Evolutionary conservation across 1,284 basidiomycete genomes (phyloP), one percentile per base, ranked within the genome.

Genomic region (Sanghuangporus baumii): DNA sequence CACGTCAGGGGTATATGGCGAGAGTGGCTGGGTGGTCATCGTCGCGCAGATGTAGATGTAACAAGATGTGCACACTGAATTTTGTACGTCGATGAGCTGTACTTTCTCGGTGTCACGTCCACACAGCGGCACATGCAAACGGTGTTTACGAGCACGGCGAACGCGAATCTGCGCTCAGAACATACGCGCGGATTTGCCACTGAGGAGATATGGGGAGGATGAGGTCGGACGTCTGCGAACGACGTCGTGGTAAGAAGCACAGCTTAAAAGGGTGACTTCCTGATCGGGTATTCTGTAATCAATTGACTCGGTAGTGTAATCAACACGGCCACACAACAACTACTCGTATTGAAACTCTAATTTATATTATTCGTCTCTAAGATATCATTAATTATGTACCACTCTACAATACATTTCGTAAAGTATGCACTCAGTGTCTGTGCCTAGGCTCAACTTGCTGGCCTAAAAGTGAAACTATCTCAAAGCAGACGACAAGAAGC

Each of bases 401-500:
- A 23, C 34, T 54, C 23, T 55, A 55, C 38, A 55, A 11, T 55
- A 23, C 38, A 54, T 8, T 7, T 46, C 46, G 3, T 55, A 50
- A 59, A 26, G 31, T 18, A 11, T n/a, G 20, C 20, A 41, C 2
- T 54, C 18, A 59, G 5, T 48, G 52, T 59, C 61, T 61, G 16
- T 9, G 38, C 55, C 57, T 57, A 43, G 36, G n/a, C 36, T 57
- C 60, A 26, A 75, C 71, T 36, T 71, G 64, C 31, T 72, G 68
- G 1, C 80, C 81, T 6, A 82, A 38, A 12, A 71, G 66, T 0
- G 77, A 74, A 1, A 87, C 87, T 51, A 90, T 74, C 72, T 87
- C 82, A 67, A 89, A 93, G 70, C 88, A 90, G 1, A 84, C 69
- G 3, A 89, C 89, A 5, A 98, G 84, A 18, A 97, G 75, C 8